Conservation (phyloP, 208 protist species). For the Wallacemonas rigidus region DNA sequence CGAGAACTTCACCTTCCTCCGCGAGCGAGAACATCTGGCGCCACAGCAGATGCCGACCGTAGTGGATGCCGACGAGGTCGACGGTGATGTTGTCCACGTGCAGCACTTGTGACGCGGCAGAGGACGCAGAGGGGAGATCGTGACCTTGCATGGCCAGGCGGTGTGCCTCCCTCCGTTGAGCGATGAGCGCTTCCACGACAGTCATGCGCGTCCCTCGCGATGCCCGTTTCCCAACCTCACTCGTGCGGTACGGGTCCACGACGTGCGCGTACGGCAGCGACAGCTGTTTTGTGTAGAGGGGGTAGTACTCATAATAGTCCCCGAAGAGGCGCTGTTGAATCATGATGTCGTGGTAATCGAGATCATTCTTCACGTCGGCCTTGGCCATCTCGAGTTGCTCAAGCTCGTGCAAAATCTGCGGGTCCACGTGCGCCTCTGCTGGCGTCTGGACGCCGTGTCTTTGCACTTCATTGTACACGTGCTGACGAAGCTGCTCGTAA, state of each 20-base stretch:
- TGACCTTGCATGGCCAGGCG: conserved; percentile 1
- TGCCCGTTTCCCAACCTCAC: background rate
- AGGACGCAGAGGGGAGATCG: background rate
- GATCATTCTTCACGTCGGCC: conserved; percentile 22
- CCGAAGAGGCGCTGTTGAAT: conserved; percentile 50
- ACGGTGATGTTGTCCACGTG: conserved; percentile 63
- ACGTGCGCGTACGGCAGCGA: conserved; percentile 18
- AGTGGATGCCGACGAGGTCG: conserved; percentile 30
- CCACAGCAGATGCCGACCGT: conserved; percentile 32
- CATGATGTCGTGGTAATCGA: conserved; percentile 38
- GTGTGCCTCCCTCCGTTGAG: conserved; percentile 1
- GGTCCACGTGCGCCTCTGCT: conserved; percentile 42
- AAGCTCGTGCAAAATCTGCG: conserved; percentile 36
- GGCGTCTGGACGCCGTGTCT: conserved; percentile 29
- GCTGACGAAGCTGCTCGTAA: conserved; percentile 21
- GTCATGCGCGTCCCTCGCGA: background rate
- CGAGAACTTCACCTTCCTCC: conserved; percentile 27
- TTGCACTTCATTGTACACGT: conserved; percentile 36
- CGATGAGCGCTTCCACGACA: background rate
- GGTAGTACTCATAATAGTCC: conserved; percentile 78
- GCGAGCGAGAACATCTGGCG: conserved; percentile 25
- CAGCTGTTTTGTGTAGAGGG: conserved; percentile 28
- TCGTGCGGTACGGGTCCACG: conserved; percentile 2
- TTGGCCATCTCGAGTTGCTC: conserved; percentile 23
- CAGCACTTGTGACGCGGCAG: conserved; percentile 7